Evolutionary conservation across 2,329 filamentous ascomycete species (phyloP).

Genomic region (Neopestalotiopsis rosae): DNA sequence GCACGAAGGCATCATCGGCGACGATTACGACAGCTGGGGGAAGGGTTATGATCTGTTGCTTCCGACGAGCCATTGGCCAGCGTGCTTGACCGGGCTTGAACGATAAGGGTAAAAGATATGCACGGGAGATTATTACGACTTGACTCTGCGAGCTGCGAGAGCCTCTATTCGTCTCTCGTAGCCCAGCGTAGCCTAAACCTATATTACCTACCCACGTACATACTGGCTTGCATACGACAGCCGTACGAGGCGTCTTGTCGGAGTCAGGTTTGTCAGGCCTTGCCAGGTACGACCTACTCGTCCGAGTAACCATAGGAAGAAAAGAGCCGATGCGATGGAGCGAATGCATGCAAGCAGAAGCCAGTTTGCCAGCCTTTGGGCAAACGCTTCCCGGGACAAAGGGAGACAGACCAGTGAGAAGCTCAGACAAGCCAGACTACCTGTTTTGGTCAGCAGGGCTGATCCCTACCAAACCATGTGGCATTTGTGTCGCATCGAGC

Average conservation of each 20-base stretch:
- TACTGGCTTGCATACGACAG: neutral
- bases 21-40: neutral
- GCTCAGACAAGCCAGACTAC: neutral
- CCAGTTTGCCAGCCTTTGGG: neutral
- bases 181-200: neutral
- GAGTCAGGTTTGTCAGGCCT: neutral
- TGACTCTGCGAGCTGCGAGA: neutral
- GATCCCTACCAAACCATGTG: conserved; percentile 17
- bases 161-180: no score
- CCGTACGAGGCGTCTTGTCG: neutral
- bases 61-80: neutral
- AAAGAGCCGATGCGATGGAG: neutral
- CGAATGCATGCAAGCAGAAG: neutral
- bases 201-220: neutral
- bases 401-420: neutral
- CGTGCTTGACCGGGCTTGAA: neutral
- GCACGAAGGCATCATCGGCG: neutral
- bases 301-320: neutral
- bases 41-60: neutral
- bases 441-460: conserved; percentile 8
- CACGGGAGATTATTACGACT: conserved; percentile 2
- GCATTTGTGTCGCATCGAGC: conserved; percentile 14
- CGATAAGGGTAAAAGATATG: conserved; percentile 3
- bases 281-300: neutral
- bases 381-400: neutral